Conservation (phyloP, 2,329 filamentous ascomycete species). For the Trichoderma sp. region DNA sequence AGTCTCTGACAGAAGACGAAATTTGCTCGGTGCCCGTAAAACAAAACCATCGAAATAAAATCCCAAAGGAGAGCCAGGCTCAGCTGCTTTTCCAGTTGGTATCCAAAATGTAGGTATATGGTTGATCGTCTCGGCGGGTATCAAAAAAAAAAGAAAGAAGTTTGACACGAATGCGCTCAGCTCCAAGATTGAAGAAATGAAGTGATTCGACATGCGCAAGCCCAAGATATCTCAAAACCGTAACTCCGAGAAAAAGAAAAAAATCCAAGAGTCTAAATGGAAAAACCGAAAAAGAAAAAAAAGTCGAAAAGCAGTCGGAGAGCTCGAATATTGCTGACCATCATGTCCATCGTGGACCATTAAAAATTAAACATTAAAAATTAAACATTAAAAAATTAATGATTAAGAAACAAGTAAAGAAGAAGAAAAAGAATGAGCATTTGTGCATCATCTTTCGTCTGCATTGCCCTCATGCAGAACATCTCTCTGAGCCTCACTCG, state of each 20-base stretch:
- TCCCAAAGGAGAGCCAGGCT: slow-evolving; percentile 18
- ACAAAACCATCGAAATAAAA: not conserved
- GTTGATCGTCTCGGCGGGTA: slow-evolving; percentile 5
- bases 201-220: slow-evolving; percentile 20
- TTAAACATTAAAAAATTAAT: not conserved
- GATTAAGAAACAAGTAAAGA: not conserved
- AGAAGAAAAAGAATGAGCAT: slow-evolving; percentile 1
- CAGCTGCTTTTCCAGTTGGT: slow-evolving; percentile 13
- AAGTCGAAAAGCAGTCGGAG: slow-evolving; percentile 11
- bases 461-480: slow-evolving; percentile 16
- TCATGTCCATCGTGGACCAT: not conserved
- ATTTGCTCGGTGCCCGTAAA: slow-evolving; percentile 13
- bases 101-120: not conserved
- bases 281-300: not conserved
- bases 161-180: slow-evolving; percentile 13
- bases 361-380: too few relatives aligned
- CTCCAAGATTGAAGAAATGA: not conserved
- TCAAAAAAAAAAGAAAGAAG: slow-evolving; percentile 7
- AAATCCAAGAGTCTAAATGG: not conserved
- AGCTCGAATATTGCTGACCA: slow-evolving; percentile 20
- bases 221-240: slow-evolving; percentile 1
- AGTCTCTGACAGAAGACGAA: slow-evolving; percentile 14
- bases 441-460: slow-evolving; percentile 19
- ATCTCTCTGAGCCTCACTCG: slow-evolving; percentile 10
- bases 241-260: not conserved